A percentile compares a stretch with the other conserved stretches of the same genome.
Conservation (phyloP, 2,329 filamentous ascomycete genomes). For the Rachicladosporium sp. region DNA sequence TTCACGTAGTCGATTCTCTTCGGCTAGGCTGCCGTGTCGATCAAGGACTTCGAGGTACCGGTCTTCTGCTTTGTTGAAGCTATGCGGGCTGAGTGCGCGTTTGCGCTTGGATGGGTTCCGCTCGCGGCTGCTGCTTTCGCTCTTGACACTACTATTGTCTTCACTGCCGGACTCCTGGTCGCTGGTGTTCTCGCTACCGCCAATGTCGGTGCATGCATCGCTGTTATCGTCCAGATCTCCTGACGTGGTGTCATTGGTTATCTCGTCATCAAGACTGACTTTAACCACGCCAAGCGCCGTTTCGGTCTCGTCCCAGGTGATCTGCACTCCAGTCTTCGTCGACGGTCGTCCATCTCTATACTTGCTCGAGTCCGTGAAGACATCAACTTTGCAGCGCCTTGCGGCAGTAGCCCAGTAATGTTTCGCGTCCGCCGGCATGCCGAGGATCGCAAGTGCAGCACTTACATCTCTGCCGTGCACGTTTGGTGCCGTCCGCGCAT, state of each 20-base stretch:
- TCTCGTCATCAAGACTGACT: neutral
- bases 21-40: conserved; percentile 27
- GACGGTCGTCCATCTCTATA: conserved; percentile 15
- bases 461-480: conserved; percentile 35
- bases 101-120: conserved; percentile 8
- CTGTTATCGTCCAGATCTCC: conserved; percentile 32
- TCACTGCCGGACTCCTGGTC: neutral
- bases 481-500: conserved; percentile 11
- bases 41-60: conserved; percentile 38
- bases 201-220: conserved; percentile 11
- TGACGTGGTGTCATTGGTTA: conserved; percentile 25
- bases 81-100: conserved; percentile 9
- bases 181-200: conserved; percentile 5
- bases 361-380: conserved; percentile 27
- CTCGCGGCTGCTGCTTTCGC: neutral
- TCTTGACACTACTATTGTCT: neutral
- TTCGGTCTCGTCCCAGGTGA: conserved; percentile 32
- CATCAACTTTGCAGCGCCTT: conserved; percentile 39
- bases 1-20: conserved; percentile 35
- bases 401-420: conserved; percentile 42
- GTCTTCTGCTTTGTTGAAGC: conserved; percentile 23
- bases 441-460: conserved; percentile 42
- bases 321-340: conserved; percentile 13
- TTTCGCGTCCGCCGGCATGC: conserved; percentile 33
- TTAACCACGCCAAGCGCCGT: conserved; percentile 20